Evolutionary conservation across 2,329 filamentous ascomycete species (phyloP).

Genomic region (Aspergillus brasiliensis): DNA sequence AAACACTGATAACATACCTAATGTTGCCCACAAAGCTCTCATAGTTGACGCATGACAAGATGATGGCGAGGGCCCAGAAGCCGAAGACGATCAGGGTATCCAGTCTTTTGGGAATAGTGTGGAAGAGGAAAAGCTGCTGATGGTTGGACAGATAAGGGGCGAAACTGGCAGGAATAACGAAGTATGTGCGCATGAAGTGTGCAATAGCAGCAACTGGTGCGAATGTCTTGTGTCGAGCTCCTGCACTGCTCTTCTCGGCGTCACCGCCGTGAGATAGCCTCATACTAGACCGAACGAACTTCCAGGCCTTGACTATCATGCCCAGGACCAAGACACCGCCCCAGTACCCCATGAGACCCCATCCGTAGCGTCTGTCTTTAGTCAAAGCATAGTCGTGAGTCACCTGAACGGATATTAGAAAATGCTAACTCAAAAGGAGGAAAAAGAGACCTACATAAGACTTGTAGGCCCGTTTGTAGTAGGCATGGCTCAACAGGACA

Average conservation of each 20-base stretch:
- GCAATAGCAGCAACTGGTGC: background rate
- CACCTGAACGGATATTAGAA: constrained; percentile 9
- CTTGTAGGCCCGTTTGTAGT: constrained; percentile 15
- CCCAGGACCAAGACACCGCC: constrained; percentile 13
- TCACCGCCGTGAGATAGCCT: background rate
- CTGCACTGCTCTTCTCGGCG: background rate
- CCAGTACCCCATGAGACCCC: constrained; percentile 22
- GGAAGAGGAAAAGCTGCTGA: constrained; percentile 12
- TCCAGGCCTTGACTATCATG: constrained; percentile 8
- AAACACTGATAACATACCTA: constrained; percentile 1
- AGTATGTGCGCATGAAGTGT: constrained; percentile 5
- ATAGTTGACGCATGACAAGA: constrained; percentile 18
- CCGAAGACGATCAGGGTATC: constrained; percentile 15
- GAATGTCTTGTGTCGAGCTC: background rate
- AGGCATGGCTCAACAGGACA: constrained; percentile 9
- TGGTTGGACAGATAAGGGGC: constrained; percentile 11
- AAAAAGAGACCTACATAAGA: constrained; percentile 7
- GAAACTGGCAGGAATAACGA: constrained; percentile 10
- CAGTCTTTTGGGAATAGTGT: constrained; percentile 16
- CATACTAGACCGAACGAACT: background rate
- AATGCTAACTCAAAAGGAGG: no score
- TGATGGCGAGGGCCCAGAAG: constrained; percentile 15
- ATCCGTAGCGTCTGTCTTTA: constrained; percentile 16
- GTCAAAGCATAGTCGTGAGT: constrained; percentile 15
- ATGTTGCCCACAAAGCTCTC: constrained; percentile 17